Base-by-base conservation (phyloP, 2,329 filamentous ascomycete species). In the Emmonsia crescens region DNA sequence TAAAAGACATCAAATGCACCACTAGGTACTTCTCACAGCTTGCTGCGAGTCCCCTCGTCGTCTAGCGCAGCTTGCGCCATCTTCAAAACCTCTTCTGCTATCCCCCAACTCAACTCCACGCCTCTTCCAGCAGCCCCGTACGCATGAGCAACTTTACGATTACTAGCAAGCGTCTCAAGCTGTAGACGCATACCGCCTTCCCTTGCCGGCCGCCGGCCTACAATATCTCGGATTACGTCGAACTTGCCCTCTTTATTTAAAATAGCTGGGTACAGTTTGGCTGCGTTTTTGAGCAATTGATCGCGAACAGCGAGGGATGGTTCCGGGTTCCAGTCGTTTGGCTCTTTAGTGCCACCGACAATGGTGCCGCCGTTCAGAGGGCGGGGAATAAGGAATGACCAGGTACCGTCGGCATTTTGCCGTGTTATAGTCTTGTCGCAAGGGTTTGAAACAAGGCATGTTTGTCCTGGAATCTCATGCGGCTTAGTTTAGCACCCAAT, bases 301-400 rank as follows among this genome's bases (percentile, higher is more conserved):
- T 75, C 70, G 21, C 84, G 72, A 0, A 80, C 79, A 55, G 79
- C 78, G 1, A 65, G 62, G 0, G 77, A 81, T 1, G 83, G 80
- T 21, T 77, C 72, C 0, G 77, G 70, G 55, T 81, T 76, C 81
- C 82, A 85, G 69, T 86, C 76, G 61, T 81, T 73, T 0, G 79
- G 77, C 68, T 87, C 81, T 69, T 86, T 87, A 10, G 85, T 88
- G 0, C 85, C 85, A 5, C 85, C 86, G 24, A 88, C 81, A 46
- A 88, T 77, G 0, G 85, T 88, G 2, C 85, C 85, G 2, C 85
- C 85, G 40, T 82, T 77, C 31, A 85, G 81, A 9, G 80, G 81
- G 2, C 86, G 79, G 0, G 85, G 84, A 5, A 88, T 82, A 54
- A 80, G 79, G 64, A 88, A 87, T 0, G 80, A 79, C 83, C 84